Evolutionary conservation across 805 yeast genomes (phyloP).

Genomic region (Candida broadrunensis): DNA sequence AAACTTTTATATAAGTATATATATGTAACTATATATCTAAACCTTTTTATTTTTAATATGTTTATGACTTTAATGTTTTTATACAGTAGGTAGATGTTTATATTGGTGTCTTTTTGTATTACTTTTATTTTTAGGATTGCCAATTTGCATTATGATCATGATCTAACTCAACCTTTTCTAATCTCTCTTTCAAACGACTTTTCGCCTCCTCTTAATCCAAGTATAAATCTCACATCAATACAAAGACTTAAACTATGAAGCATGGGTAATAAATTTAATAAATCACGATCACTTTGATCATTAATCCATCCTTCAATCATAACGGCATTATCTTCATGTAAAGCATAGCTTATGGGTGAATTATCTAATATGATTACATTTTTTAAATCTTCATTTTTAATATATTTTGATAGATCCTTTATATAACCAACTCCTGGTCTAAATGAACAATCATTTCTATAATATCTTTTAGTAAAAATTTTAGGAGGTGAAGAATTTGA

Average conservation of each 20-base stretch:
- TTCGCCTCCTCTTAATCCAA: constrained; percentile 75
- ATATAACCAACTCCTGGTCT: constrained; percentile 83
- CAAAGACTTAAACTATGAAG: constrained; percentile 72
- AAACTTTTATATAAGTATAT: too few relatives aligned
- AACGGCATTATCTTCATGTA: constrained; percentile 84
- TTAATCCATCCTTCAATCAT: constrained; percentile 97
- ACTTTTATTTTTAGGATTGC: too few relatives aligned
- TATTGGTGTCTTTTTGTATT: too few relatives aligned
- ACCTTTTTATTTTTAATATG: too few relatives aligned
- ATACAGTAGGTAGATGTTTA: too few relatives aligned
- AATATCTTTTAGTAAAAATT: constrained; percentile 56
- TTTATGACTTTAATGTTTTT: too few relatives aligned
- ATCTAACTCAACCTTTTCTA: neutral
- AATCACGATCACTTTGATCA: constrained; percentile 87
- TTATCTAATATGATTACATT: constrained; percentile 82
- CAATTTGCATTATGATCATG: too few relatives aligned
- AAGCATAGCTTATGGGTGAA: constrained; percentile 84
- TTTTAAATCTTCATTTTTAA: constrained; percentile 69
- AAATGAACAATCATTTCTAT: constrained; percentile 76
- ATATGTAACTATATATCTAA: too few relatives aligned
- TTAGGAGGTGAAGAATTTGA: neutral
- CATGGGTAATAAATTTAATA: constrained; percentile 78
- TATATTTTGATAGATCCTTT: constrained; percentile 39
- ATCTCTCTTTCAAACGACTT: constrained; percentile 44
- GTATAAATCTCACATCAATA: constrained; percentile 77